phyloP scores from a whole-genome alignment of 352 stramenopile species.

The Phytopythium ostracodes region DNA sequence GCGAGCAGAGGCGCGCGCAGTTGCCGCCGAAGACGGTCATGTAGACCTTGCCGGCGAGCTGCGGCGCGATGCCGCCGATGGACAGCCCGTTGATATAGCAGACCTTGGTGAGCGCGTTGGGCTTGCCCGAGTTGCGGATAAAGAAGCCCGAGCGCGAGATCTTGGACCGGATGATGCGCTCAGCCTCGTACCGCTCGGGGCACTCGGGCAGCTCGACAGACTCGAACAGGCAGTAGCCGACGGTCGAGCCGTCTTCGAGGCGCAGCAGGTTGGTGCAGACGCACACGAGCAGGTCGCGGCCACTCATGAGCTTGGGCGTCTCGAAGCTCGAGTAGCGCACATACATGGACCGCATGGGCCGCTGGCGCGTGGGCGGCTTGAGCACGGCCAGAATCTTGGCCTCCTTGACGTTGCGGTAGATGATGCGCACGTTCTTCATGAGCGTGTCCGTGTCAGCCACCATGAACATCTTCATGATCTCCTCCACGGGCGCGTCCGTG shows the following conservation, averaged over 20 bases:
- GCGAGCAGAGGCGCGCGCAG: conserved; percentile 31
- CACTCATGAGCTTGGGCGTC: conserved; percentile 33
- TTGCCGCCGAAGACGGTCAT: conserved; percentile 43
- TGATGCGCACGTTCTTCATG: conserved; percentile 41
- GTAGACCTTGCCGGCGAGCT: conserved; percentile 24
- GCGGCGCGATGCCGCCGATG: conserved; percentile 17
- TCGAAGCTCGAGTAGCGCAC: conserved; percentile 35
- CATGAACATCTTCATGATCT: conserved; percentile 50
- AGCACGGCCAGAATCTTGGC: conserved; percentile 42
- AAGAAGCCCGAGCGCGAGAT: conserved; percentile 45
- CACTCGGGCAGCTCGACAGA: conserved; percentile 40
- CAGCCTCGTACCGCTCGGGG: conserved; percentile 18
- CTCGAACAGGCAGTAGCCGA: conserved; percentile 58
- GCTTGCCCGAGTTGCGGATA: conserved; percentile 30
- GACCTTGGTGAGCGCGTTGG: conserved; percentile 36
- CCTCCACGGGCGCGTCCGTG: conserved; percentile 26
- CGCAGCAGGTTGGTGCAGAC: conserved; percentile 24
- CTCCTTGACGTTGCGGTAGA: conserved; percentile 49
- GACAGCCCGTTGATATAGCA: conserved; percentile 40
- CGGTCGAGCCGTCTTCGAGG: conserved; percentile 24
- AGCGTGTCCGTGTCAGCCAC: conserved; percentile 34
- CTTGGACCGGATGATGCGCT: conserved; percentile 33
- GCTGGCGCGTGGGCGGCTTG: conserved; percentile 12
- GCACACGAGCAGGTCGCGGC: conserved; percentile 30
- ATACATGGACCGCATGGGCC: conserved; percentile 27